These are phyloP conservation scores for Nicotiana tabacum DNA, from an alignment of 257 asterid genomes.

Conservation along the genomic window DNA sequence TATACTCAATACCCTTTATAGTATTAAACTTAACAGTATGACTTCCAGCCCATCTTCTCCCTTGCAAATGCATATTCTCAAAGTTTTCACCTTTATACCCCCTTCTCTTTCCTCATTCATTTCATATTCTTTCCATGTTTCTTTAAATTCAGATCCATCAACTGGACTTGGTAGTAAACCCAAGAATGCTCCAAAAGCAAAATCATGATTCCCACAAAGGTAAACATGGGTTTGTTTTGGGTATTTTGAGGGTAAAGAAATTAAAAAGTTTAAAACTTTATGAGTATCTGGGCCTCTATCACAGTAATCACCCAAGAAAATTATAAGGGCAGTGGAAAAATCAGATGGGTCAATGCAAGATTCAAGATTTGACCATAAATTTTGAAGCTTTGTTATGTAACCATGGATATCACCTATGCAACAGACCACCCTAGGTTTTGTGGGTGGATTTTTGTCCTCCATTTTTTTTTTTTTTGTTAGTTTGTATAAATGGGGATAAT, in stretches of 20 bases:
- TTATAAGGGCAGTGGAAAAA: slow-evolving; percentile 58
- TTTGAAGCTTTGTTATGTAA: slow-evolving; percentile 53
- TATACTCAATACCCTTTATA: slow-evolving; percentile 54
- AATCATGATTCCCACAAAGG: slow-evolving; percentile 87
- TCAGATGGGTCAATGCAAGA: slow-evolving; percentile 42
- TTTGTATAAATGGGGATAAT: neutral
- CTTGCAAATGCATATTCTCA: slow-evolving; percentile 87
- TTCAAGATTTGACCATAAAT: slow-evolving; percentile 80
- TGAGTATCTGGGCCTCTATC: slow-evolving; percentile 73
- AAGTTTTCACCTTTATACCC: slow-evolving; percentile 79
- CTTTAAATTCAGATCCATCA: slow-evolving; percentile 65
- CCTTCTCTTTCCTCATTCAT: slow-evolving; percentile 76
- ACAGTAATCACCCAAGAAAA: slow-evolving; percentile 94
- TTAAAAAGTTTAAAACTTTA: slow-evolving; percentile 65
- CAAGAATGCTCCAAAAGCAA: slow-evolving; percentile 81
- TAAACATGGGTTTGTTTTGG: slow-evolving; percentile 79
- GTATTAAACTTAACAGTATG: slow-evolving; percentile 51
- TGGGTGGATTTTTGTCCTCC: slow-evolving; percentile 12
- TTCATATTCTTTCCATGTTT: slow-evolving; percentile 84
- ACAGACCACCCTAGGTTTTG: slow-evolving; percentile 49
- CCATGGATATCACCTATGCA: slow-evolving; percentile 93
- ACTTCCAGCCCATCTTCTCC: slow-evolving; percentile 93
- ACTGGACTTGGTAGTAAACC: slow-evolving; percentile 70
- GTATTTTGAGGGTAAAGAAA: slow-evolving; percentile 63
- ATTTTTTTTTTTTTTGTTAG: neutral